Conservation (phyloP, 805 yeast species). For the Cyberlindnera maritima region DNA sequence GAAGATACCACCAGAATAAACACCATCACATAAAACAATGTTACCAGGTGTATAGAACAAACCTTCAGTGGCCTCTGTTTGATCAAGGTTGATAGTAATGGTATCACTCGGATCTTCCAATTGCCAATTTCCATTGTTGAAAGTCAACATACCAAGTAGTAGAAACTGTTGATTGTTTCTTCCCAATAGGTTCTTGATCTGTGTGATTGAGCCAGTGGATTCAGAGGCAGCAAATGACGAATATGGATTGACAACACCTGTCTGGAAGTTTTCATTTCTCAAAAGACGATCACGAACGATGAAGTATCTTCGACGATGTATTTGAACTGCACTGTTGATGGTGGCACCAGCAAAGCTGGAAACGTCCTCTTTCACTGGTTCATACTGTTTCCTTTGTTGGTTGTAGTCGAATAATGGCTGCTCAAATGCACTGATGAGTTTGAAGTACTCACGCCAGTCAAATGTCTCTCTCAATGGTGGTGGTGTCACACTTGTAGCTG, state of each 20-base stretch:
- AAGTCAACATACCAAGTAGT: slow-evolving; percentile 71
- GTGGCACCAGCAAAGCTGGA: slow-evolving; percentile 27
- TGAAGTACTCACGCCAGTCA: slow-evolving; percentile 74
- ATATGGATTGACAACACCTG: slow-evolving; percentile 31
- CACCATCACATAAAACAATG: slow-evolving; percentile 80
- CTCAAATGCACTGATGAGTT: slow-evolving; percentile 56
- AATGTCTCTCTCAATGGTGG: slow-evolving; percentile 32
- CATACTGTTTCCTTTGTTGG: slow-evolving; percentile 58
- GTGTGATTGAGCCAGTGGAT: slow-evolving; percentile 45
- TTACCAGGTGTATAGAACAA: slow-evolving; percentile 73
- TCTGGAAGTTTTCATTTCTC: slow-evolving; percentile 73
- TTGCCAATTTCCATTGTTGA: slow-evolving; percentile 65
- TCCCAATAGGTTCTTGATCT: slow-evolving; percentile 83
- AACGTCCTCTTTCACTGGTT: slow-evolving; percentile 27
- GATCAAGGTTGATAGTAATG: slow-evolving; percentile 57
- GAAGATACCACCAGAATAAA: slow-evolving; percentile 67
- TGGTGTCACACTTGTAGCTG: slow-evolving; percentile 27
- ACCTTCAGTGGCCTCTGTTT: slow-evolving; percentile 59
- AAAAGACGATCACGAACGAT: slow-evolving; percentile 67
- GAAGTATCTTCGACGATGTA: slow-evolving; percentile 55
- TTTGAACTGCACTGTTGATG: slow-evolving; percentile 33
- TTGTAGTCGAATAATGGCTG: slow-evolving; percentile 70
- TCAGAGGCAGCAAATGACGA: slow-evolving; percentile 28
- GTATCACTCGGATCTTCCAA: slow-evolving; percentile 80
- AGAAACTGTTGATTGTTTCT: slow-evolving; percentile 74